Conservation (phyloP, 2,329 filamentous ascomycete species). For the Colletotrichum echinochloae region DNA sequence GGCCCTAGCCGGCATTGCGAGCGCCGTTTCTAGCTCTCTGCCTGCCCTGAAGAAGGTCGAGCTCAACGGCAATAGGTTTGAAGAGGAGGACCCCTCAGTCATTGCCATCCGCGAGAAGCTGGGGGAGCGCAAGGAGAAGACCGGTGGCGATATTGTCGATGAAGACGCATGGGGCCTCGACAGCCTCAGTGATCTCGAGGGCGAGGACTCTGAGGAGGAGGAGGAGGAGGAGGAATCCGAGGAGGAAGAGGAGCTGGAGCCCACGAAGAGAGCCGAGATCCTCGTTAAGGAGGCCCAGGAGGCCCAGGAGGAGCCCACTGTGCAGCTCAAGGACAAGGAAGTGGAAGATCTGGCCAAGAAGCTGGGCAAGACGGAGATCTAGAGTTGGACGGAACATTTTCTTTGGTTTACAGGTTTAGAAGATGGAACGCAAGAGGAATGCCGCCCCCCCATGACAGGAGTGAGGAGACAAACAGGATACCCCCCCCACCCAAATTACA, state of each 20-base stretch:
- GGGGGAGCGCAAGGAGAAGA: slow-evolving; percentile 80
- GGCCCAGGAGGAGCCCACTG: slow-evolving; percentile 79
- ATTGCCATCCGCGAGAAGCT: slow-evolving; percentile 76
- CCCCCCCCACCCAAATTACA: slow-evolving; percentile 41
- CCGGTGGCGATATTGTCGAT: slow-evolving; percentile 72
- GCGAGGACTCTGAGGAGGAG: slow-evolving; percentile 77
- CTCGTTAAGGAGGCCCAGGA: slow-evolving; percentile 76
- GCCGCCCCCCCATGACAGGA: slow-evolving; percentile 30
- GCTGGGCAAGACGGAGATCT: slow-evolving; percentile 77
- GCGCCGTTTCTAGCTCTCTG: slow-evolving; percentile 75
- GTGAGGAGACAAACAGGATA: slow-evolving; percentile 40
- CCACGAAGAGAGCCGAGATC: slow-evolving; percentile 76
- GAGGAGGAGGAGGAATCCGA: slow-evolving; percentile 76
- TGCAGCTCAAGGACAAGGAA: slow-evolving; percentile 77
- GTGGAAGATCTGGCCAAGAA: slow-evolving; percentile 84
- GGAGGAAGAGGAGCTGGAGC: slow-evolving; percentile 67
- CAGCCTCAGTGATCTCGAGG: slow-evolving; percentile 86
- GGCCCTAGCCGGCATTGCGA: slow-evolving; percentile 77
- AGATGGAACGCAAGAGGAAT: slow-evolving; percentile 39
- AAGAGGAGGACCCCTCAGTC: slow-evolving; percentile 83
- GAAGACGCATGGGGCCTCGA: slow-evolving; percentile 90
- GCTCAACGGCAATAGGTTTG: slow-evolving; percentile 95
- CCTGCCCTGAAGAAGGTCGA: slow-evolving; percentile 87
- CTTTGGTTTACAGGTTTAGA: slow-evolving; percentile 39
- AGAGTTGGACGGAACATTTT: slow-evolving; percentile 40